Percentiles rank a stretch among this genome's conserved stretches.
These are phyloP conservation scores for Arthrobotrys sinensis DNA, from an alignment of 2,329 filamentous ascomycete species.

Conservation along the genomic window DNA sequence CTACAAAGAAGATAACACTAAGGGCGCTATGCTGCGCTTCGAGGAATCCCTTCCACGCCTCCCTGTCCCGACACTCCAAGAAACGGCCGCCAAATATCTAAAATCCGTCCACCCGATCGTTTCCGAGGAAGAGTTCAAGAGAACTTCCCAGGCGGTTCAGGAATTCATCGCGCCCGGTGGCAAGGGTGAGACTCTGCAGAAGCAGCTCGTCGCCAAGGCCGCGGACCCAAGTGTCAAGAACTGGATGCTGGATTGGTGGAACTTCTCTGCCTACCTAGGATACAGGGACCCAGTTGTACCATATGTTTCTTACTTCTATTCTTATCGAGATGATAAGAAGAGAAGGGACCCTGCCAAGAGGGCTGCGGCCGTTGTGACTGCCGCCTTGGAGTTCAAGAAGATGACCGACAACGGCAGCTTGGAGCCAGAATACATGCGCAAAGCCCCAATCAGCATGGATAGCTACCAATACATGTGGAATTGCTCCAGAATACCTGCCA, in stretches of 20 bases:
- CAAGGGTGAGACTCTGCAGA: constrained; percentile 85
- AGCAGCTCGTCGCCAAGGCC: constrained; percentile 84
- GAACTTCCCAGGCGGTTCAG: constrained; percentile 84
- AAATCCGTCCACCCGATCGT: constrained; percentile 84
- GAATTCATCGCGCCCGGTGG: constrained; percentile 92
- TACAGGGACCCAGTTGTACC: constrained; percentile 97
- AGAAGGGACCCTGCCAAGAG: constrained; percentile 91
- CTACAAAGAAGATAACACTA: constrained; percentile 84
- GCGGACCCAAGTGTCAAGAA: constrained; percentile 87
- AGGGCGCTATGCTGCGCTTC: constrained; percentile 85
- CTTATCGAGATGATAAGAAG: constrained; percentile 91
- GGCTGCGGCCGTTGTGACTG: constrained; percentile 88
- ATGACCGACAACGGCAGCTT: constrained; percentile 85
- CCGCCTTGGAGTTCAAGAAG: constrained; percentile 92
- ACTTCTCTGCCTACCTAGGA: constrained; percentile 88
- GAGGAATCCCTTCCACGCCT: constrained; percentile 86
- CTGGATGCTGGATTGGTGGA: constrained; percentile 99
- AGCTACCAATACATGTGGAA: constrained; percentile 99
- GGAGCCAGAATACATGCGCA: constrained; percentile 99
- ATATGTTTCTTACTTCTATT: constrained; percentile 99
- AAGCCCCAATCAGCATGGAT: constrained; percentile 97
- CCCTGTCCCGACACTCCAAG: constrained; percentile 85
- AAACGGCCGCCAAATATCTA: constrained; percentile 84
- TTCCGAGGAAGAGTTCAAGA: constrained; percentile 77
- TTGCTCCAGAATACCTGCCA: constrained; percentile 84